Evolutionary conservation across 2,329 filamentous ascomycete genomes (phyloP).

Genomic region (Phaeosphaeriaceae sp.): DNA sequence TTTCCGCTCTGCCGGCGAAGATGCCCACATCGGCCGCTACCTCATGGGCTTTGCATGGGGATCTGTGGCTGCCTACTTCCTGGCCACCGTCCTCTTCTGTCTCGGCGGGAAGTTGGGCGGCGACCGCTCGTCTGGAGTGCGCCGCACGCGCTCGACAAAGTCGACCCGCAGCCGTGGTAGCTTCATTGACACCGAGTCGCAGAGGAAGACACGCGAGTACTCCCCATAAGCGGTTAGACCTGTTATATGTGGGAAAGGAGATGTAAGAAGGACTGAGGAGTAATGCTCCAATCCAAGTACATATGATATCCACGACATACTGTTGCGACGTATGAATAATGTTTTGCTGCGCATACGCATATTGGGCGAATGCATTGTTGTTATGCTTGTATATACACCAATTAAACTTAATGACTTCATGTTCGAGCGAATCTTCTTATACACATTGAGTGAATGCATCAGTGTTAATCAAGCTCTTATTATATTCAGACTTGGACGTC

Average conservation of each 20-base stretch:
- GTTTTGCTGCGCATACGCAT: not conserved
- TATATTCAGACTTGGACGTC: too few species aligned
- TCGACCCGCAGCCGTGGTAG: conserved; percentile 54
- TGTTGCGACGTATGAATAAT: conserved; percentile 3
- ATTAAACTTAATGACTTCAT: too few species aligned
- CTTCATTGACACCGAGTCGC: conserved; percentile 62
- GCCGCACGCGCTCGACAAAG: conserved; percentile 58
- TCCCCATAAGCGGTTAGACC: conserved; percentile 45
- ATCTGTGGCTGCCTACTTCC: conserved; percentile 69
- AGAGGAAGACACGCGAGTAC: conserved; percentile 71
- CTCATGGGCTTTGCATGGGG: conserved; percentile 82
- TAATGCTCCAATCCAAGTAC: not conserved
- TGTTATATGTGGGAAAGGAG: conserved; percentile 24
- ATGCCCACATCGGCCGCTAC: conserved; percentile 69
- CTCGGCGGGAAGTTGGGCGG: conserved; percentile 62
- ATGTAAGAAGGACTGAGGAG: not conserved
- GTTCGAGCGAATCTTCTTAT: not conserved
- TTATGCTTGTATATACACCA: not conserved
- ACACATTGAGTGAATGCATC: too few species aligned
- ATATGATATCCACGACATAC: conserved; percentile 31
- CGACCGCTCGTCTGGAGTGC: conserved; percentile 47
- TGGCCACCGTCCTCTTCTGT: conserved; percentile 73
- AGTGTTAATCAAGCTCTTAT: too few species aligned
- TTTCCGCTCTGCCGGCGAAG: conserved; percentile 64
- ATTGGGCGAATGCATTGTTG: not conserved